Evolutionary conservation across 23 red algal genomes (phyloP).

Genomic region (Cyanidiococcus yangmingshanensis): DNA sequence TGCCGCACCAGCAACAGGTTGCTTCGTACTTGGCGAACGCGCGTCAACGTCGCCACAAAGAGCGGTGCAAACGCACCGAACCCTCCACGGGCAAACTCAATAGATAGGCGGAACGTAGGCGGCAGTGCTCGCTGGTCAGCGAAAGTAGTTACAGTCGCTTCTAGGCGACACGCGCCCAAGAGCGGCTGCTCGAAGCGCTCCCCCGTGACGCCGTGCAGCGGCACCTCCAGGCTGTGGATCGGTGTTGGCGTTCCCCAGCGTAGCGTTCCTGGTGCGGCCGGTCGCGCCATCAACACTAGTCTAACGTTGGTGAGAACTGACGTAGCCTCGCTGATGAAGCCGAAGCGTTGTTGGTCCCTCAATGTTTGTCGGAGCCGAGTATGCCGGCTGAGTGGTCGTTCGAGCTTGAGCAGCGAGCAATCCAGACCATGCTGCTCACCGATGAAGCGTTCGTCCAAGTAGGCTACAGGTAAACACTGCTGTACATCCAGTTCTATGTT

Average conservation of each 20-base stretch:
- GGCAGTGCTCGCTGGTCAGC: background rate
- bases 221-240: background rate
- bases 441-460: background rate
- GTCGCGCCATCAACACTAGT: background rate
- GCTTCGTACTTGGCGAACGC: background rate
- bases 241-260: background rate
- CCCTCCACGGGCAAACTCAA: background rate
- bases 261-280: background rate
- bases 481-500: background rate
- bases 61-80: background rate
- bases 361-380: background rate
- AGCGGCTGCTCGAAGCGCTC: slow-evolving; percentile 13
- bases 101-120: background rate
- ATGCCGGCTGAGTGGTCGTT: background rate
- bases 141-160: background rate
- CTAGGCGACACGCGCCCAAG: background rate
- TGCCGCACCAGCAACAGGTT: background rate
- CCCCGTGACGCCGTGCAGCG: background rate
- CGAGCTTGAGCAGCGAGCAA: background rate
- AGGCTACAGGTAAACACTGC: background rate
- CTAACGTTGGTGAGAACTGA: background rate
- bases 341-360: background rate
- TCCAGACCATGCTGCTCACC: background rate
- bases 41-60: background rate
- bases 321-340: background rate